Conservation (phyloP, 495 filamentous ascomycete species). For the Apodospora peruviana region DNA sequence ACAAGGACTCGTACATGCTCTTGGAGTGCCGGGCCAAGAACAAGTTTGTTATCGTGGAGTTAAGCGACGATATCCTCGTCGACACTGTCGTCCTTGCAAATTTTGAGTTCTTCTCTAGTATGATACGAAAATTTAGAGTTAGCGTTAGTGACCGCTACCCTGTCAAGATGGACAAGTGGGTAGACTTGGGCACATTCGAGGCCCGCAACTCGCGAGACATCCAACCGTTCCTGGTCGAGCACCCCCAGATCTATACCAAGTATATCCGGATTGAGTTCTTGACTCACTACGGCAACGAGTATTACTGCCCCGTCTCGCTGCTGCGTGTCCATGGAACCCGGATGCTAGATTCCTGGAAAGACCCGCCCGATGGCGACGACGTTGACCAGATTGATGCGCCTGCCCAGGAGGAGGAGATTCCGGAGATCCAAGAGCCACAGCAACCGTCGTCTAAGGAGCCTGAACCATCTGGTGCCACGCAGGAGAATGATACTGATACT, state of each 20-base stretch:
- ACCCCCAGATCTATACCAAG: slow-evolving; percentile 91
- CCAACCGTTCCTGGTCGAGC: slow-evolving; percentile 87
- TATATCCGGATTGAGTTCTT: slow-evolving; percentile 90
- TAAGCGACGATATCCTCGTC: slow-evolving; percentile 84
- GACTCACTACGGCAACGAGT: slow-evolving; percentile 91
- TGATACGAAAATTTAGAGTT: slow-evolving; percentile 83
- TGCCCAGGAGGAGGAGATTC: slow-evolving; percentile 12
- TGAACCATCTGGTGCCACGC: background rate
- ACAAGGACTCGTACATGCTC: slow-evolving; percentile 98
- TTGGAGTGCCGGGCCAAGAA: slow-evolving; percentile 82
- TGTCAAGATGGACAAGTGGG: slow-evolving; percentile 88
- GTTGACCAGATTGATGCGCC: slow-evolving; percentile 32
- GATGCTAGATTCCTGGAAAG: slow-evolving; percentile 91
- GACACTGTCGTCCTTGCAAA: slow-evolving; percentile 95
- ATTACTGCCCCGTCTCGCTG: slow-evolving; percentile 88
- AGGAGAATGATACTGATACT: slow-evolving; percentile 2
- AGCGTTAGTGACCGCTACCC: slow-evolving; percentile 92
- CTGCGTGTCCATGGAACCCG: slow-evolving; percentile 90
- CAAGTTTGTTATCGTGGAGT: slow-evolving; percentile 89
- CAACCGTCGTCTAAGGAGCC: slow-evolving; percentile 1
- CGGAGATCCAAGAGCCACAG: slow-evolving; percentile 27
- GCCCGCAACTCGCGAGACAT: slow-evolving; percentile 88
- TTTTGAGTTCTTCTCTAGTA: slow-evolving; percentile 97
- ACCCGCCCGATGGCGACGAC: slow-evolving; percentile 40
- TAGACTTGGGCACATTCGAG: slow-evolving; percentile 79